phyloP scores from a whole-genome alignment of 2,329 filamentous ascomycete species.

The Blastomyces gilchristii region DNA sequence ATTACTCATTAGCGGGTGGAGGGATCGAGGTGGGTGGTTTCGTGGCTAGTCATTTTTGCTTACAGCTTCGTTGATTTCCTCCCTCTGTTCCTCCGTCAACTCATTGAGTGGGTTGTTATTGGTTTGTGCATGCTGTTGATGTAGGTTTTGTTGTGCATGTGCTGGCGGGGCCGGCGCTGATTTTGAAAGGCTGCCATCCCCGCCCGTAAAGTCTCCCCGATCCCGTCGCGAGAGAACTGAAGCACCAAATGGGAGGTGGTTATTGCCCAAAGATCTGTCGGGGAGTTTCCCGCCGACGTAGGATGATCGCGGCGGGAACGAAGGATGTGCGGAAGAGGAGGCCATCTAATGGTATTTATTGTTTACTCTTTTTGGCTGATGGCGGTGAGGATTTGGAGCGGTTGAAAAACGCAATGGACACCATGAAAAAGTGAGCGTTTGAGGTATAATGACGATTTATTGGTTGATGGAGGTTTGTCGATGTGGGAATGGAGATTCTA shows the following conservation, averaged over 20 bases:
- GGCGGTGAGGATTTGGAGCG: background rate
- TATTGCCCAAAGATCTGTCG: constrained; percentile 36
- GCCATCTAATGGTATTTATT: background rate
- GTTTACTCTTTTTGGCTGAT: background rate
- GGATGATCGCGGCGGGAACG: constrained; percentile 46
- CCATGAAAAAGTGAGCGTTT: background rate
- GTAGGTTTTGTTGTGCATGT: constrained; percentile 26
- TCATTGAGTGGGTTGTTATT: constrained; percentile 42
- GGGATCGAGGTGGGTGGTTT: background rate
- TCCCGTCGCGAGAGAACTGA: constrained; percentile 34
- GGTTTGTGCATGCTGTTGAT: constrained; percentile 32
- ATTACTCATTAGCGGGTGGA: background rate
- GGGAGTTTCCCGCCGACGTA: constrained; percentile 45
- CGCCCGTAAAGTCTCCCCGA: constrained; percentile 13
- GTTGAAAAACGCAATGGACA: background rate
- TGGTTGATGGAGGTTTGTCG: background rate
- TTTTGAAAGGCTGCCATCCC: constrained; percentile 17
- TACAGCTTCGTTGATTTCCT: constrained; percentile 91
- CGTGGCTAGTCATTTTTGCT: constrained; percentile 26
- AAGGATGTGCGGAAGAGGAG: constrained; percentile 40
- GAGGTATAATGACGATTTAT: background rate
- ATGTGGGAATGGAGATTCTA: background rate
- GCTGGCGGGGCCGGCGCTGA: constrained; percentile 28
- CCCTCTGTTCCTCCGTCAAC: constrained; percentile 76
- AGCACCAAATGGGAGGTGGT: constrained; percentile 35